These are phyloP conservation scores for Nothopassalora personata DNA, from an alignment of 2,329 filamentous ascomycete species.

Conservation along the genomic window DNA sequence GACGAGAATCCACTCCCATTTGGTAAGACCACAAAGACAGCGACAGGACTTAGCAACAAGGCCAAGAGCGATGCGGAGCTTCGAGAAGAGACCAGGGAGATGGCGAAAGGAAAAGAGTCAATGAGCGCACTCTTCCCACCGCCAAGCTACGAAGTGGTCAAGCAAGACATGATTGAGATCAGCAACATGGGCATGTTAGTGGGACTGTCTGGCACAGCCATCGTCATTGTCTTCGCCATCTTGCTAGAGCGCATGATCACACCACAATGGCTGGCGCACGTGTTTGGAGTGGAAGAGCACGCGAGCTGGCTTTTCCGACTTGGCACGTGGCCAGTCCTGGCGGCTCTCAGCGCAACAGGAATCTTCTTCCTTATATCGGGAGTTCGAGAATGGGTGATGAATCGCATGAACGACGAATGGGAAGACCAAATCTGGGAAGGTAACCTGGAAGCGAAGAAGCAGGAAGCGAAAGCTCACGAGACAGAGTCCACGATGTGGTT, in stretches of 20 bases:
- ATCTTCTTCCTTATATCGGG: slow-evolving; percentile 23
- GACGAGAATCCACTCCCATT: slow-evolving; percentile 42
- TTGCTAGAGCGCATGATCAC: slow-evolving; percentile 19
- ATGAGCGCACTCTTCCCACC: slow-evolving; percentile 52
- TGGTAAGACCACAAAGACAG: slow-evolving; percentile 37
- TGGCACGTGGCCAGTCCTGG: slow-evolving; percentile 20
- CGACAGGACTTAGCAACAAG: slow-evolving; percentile 42
- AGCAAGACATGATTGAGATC: slow-evolving; percentile 41
- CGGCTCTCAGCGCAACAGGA: slow-evolving; percentile 8
- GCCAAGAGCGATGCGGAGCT: slow-evolving; percentile 43
- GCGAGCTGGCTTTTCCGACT: slow-evolving; percentile 11
- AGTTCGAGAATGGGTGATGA: slow-evolving; percentile 53
- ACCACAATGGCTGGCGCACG: slow-evolving; percentile 7
- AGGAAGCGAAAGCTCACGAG: slow-evolving; percentile 41
- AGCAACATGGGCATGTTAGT: slow-evolving; percentile 43
- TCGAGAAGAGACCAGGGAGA: slow-evolving; percentile 39
- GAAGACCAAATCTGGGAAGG: slow-evolving; percentile 67
- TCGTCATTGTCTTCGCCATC: slow-evolving; percentile 31
- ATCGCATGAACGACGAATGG: slow-evolving; percentile 58
- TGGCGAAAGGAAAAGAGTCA: slow-evolving; percentile 39
- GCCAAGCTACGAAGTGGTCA: slow-evolving; percentile 44
- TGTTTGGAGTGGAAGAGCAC: slow-evolving; percentile 7
- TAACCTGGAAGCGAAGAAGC: slow-evolving; percentile 50
- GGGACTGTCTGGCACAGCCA: slow-evolving; percentile 30
- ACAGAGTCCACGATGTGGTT: slow-evolving; percentile 68